Evolutionary conservation across 2,329 filamentous ascomycete genomes (phyloP).

Genomic region (Hypoxylon sp.): DNA sequence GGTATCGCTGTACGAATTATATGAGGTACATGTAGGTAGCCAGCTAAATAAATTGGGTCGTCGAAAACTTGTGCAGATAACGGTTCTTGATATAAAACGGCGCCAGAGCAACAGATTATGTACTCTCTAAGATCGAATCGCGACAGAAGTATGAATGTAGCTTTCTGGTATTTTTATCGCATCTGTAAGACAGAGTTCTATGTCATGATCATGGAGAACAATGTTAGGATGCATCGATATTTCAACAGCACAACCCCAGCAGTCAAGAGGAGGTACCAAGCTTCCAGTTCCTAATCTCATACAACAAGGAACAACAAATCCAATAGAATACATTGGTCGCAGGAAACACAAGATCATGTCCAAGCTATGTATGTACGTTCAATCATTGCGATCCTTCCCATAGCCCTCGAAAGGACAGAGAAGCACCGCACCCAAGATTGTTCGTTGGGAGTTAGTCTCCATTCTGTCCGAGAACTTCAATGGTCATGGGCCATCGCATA

Average conservation of each 20-base stretch:
- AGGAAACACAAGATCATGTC: background rate
- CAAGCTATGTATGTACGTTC: conserved; percentile 63
- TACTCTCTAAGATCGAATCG: no score
- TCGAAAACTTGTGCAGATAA: background rate
- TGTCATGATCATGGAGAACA: no score
- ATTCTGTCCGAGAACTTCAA: conserved; percentile 64
- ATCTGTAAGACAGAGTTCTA: no score
- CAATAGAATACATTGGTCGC: background rate
- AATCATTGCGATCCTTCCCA: conserved; percentile 74
- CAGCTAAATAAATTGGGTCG: conserved; percentile 1
- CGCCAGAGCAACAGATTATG: background rate
- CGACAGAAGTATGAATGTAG: no score
- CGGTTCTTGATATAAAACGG: conserved; percentile 1
- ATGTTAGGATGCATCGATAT: no score
- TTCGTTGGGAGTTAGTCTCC: conserved; percentile 67
- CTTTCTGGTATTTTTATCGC: no score
- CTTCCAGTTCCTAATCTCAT: background rate
- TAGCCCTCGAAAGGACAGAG: conserved; percentile 58
- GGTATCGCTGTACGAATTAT: background rate
- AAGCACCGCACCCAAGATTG: conserved; percentile 74
- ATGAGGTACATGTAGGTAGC: background rate
- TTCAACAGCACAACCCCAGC: no score
- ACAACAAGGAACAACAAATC: background rate
- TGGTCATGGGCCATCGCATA: conserved; percentile 65
- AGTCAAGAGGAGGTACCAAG: no score